These are phyloP conservation scores for Tolypocladium sp. DNA, from an alignment of 2,329 filamentous ascomycete species.

Conservation along the genomic window DNA sequence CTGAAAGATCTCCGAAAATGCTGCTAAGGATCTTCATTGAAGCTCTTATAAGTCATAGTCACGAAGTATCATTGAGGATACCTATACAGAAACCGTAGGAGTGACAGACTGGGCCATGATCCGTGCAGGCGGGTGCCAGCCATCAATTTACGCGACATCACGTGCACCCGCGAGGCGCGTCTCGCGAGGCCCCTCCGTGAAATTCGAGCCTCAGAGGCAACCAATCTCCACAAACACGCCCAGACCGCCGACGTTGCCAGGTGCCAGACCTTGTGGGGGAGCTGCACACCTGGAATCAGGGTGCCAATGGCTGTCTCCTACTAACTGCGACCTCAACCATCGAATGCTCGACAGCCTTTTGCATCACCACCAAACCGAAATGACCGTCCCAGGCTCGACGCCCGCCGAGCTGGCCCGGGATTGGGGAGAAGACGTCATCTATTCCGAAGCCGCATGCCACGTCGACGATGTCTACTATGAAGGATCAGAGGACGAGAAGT, in stretches of 20 bases:
- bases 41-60: neutral
- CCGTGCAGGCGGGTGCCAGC: neutral
- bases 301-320: neutral
- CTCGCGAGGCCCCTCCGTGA: neutral
- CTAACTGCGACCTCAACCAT: neutral
- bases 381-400: slow-evolving; percentile 9
- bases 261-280: neutral
- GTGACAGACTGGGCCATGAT: neutral
- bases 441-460: slow-evolving; percentile 33
- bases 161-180: slow-evolving; percentile 25
- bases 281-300: neutral
- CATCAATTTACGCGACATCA: slow-evolving; percentile 24
- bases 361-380: neutral
- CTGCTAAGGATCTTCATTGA: neutral
- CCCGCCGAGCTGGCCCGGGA: slow-evolving; percentile 1
- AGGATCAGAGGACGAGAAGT: slow-evolving; percentile 50
- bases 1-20: neutral
- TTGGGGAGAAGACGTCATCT: slow-evolving; percentile 26
- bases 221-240: neutral
- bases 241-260: neutral
- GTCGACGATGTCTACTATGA: slow-evolving; percentile 41
- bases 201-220: neutral
- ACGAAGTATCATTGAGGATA: no score
- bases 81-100: neutral
- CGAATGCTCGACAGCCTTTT: neutral